These are phyloP conservation scores for Orobanche coerulescens DNA, from an alignment of 257 asterid species.

Conservation along the genomic window DNA sequence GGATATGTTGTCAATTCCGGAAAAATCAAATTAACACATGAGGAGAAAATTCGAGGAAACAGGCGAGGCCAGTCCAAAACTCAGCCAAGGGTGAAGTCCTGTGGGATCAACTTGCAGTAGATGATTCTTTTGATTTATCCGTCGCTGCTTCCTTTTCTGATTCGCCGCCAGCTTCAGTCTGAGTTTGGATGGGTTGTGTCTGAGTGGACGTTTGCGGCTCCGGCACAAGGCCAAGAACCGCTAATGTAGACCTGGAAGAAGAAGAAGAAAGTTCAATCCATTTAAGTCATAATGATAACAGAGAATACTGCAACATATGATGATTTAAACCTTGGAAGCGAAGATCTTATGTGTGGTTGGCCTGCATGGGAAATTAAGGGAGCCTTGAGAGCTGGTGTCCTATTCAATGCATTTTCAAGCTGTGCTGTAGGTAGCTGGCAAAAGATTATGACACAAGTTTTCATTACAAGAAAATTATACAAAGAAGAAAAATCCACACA, in stretches of 20 bases:
- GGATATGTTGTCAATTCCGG: too few relatives aligned
- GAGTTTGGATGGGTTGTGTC: slow-evolving; percentile 34
- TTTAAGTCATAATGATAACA: background rate
- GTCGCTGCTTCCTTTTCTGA: slow-evolving; percentile 49
- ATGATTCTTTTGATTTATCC: slow-evolving; percentile 60
- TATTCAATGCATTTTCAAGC: slow-evolving; percentile 77
- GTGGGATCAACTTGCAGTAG: slow-evolving; percentile 32
- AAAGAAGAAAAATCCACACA: background rate
- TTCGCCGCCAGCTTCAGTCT: slow-evolving; percentile 37
- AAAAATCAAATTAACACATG: too few relatives aligned
- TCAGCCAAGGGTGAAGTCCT: too few relatives aligned
- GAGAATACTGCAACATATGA: background rate
- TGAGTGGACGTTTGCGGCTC: slow-evolving; percentile 52
- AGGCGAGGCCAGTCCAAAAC: too few relatives aligned
- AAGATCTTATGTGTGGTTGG: slow-evolving; percentile 69
- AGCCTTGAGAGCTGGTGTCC: slow-evolving; percentile 70
- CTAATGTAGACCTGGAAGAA: slow-evolving; percentile 54
- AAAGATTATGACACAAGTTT: slow-evolving; percentile 19
- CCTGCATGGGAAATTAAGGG: slow-evolving; percentile 86
- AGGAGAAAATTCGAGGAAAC: too few relatives aligned
- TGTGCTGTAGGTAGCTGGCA: slow-evolving; percentile 83
- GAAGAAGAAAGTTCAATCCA: background rate
- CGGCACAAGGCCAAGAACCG: slow-evolving; percentile 66
- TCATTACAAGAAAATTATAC: slow-evolving; percentile 5
- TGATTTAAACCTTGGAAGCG: slow-evolving; percentile 69